A percentile compares a stretch with the other conserved stretches of the same genome.
These are phyloP conservation scores for Cochliopodium minus DNA, from an alignment of 208 protist genomes.

Conservation along the genomic window DNA sequence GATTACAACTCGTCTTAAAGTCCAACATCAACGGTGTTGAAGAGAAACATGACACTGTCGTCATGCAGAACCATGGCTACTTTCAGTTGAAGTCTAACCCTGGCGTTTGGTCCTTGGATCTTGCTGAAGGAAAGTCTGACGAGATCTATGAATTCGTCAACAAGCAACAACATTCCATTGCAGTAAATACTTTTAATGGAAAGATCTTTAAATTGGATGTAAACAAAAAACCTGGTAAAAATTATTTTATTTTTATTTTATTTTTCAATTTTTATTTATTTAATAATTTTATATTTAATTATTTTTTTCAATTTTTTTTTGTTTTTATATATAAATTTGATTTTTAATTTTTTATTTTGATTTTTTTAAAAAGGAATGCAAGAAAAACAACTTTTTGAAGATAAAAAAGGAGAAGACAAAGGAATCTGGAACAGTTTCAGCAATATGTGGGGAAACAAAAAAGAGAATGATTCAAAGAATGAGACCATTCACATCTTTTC, in stretches of 20 bases:
- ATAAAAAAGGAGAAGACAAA: background rate
- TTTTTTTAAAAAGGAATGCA: background rate
- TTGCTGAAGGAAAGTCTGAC: conserved; percentile 37
- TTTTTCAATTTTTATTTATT: no score
- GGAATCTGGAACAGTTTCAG: background rate
- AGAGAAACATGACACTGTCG: conserved; percentile 58
- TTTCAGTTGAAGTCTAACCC: conserved; percentile 81
- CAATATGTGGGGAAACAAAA: background rate
- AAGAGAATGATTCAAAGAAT: conserved; percentile 15
- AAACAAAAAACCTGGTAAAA: background rate
- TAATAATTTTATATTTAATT: background rate
- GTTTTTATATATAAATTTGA: background rate
- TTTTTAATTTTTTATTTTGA: background rate
- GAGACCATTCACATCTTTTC: conserved; percentile 94
- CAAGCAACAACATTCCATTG: no score
- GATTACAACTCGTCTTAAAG: conserved; percentile 54
- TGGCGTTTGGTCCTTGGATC: conserved; percentile 53
- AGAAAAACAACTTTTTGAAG: no score
- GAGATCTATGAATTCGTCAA: conserved; percentile 41
- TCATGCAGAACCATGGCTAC: conserved; percentile 87
- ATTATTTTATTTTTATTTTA: background rate
- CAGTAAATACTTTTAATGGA: background rate
- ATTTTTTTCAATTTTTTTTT: background rate
- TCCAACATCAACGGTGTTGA: background rate
- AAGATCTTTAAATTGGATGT: background rate